phyloP scores from a whole-genome alignment of 805 yeast genomes.

The Candida loeiensis region DNA sequence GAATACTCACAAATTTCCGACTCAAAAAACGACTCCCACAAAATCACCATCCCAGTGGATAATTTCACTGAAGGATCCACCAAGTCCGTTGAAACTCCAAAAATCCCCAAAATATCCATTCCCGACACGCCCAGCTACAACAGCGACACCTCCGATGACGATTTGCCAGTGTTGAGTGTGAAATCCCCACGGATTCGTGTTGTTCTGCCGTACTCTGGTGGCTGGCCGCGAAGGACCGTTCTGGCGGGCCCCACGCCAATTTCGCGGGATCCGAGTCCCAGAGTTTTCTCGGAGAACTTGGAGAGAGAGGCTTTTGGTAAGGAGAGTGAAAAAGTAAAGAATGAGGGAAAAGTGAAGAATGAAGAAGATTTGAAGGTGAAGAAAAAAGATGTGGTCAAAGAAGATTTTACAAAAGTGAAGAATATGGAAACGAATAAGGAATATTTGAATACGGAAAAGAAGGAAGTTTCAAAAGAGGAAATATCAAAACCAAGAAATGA shows the following conservation, averaged over 20 bases:
- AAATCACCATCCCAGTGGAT: no score
- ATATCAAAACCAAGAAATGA: no score
- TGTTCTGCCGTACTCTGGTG: neutral
- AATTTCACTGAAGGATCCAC: no score
- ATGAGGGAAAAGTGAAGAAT: neutral
- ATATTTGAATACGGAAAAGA: no score
- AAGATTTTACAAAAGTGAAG: neutral
- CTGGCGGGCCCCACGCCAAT: no score
- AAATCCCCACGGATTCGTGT: slow-evolving; percentile 1
- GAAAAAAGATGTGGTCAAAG: neutral
- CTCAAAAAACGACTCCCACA: no score
- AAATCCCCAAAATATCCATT: neutral
- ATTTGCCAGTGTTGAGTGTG: neutral
- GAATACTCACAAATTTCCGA: no score
- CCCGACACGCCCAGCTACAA: neutral
- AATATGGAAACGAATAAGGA: no score
- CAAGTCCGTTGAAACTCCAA: no score
- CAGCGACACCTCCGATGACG: neutral
- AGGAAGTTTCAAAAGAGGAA: no score
- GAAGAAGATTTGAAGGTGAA: neutral
- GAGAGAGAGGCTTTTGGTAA: neutral
- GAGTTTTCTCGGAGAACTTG: neutral
- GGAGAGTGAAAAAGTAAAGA: neutral
- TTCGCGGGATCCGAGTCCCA: no score
- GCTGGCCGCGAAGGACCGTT: neutral